phyloP scores from a whole-genome alignment of 1,284 basidiomycete species.

The Golubevia sp. region DNA sequence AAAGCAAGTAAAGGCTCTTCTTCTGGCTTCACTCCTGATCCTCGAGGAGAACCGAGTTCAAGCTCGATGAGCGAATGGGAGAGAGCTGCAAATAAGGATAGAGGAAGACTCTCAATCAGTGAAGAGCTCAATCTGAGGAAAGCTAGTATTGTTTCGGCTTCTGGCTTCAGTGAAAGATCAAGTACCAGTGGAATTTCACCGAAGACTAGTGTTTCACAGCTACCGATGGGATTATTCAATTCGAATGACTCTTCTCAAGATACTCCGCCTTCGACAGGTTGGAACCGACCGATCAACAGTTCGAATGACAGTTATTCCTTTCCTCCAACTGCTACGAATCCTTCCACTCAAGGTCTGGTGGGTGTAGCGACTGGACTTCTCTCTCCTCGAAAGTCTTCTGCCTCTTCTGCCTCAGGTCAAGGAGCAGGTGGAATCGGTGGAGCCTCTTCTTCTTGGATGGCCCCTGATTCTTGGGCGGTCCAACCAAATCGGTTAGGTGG shows the following conservation, averaged over 20 bases:
- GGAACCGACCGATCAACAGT: neutral
- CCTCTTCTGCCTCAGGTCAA: neutral
- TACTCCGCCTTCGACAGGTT: neutral
- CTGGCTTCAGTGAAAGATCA: neutral
- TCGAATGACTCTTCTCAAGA: neutral
- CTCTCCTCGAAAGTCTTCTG: neutral
- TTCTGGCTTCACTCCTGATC: neutral
- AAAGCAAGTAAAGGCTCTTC: neutral
- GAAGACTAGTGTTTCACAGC: neutral
- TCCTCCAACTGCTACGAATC: neutral
- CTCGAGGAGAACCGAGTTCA: neutral
- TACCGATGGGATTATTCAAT: neutral
- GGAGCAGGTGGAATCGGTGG: neutral
- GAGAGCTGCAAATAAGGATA: neutral
- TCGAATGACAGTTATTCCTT: neutral
- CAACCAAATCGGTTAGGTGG: slow-evolving; percentile 34
- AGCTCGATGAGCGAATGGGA: neutral
- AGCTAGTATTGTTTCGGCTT: neutral
- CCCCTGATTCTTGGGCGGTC: slow-evolving; percentile 60
- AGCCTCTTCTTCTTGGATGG: slow-evolving; percentile 49
- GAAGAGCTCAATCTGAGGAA: neutral
- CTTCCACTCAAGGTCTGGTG: neutral
- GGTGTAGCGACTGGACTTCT: neutral
- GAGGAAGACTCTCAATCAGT: neutral
- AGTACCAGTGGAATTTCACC: neutral